Percentiles rank a stretch among this genome's conserved stretches.
phyloP scores from a whole-genome alignment of 768 basidiomycete genomes.

The Baorangia bicolor region DNA sequence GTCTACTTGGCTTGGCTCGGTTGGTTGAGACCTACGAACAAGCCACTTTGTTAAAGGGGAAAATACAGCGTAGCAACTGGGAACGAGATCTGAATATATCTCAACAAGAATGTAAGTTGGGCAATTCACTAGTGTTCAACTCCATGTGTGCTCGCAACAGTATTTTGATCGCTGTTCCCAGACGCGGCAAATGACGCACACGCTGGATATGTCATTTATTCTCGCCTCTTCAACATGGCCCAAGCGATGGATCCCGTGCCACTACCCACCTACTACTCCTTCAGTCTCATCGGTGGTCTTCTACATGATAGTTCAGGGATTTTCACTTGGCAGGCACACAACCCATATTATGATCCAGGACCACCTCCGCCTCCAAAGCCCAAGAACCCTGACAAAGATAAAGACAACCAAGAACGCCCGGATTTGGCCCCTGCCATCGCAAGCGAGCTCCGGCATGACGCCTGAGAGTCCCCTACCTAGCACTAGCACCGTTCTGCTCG shows the following conservation, averaged over 20 bases:
- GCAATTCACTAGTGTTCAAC: neutral
- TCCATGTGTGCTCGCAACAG: neutral
- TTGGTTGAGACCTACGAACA: conserved; percentile 63
- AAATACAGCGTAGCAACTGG: conserved; percentile 69
- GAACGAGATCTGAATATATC: conserved; percentile 42
- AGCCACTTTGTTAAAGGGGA: conserved; percentile 55
- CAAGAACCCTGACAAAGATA: conserved; percentile 17
- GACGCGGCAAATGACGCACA: conserved; percentile 76
- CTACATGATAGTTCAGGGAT: conserved; percentile 40
- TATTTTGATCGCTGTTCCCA: conserved; percentile 26
- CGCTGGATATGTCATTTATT: conserved; percentile 56
- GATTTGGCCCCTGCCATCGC: neutral
- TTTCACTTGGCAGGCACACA: conserved; percentile 51
- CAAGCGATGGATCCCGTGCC: conserved; percentile 34
- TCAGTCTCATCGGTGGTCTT: conserved; percentile 49
- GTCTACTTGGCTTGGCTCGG: conserved; percentile 60
- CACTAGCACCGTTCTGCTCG: neutral
- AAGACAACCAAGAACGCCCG: neutral
- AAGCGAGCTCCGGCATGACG: neutral
- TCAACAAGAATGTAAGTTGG: conserved; percentile 61
- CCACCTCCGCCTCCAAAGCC: conserved; percentile 54
- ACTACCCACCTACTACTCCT: conserved; percentile 49
- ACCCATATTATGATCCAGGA: conserved; percentile 73
- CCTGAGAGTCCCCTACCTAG: neutral
- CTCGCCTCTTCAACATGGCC: conserved; percentile 45